These are phyloP conservation scores for Haplographium delicatum DNA, from an alignment of 495 filamentous ascomycete genomes.

Conservation along the genomic window DNA sequence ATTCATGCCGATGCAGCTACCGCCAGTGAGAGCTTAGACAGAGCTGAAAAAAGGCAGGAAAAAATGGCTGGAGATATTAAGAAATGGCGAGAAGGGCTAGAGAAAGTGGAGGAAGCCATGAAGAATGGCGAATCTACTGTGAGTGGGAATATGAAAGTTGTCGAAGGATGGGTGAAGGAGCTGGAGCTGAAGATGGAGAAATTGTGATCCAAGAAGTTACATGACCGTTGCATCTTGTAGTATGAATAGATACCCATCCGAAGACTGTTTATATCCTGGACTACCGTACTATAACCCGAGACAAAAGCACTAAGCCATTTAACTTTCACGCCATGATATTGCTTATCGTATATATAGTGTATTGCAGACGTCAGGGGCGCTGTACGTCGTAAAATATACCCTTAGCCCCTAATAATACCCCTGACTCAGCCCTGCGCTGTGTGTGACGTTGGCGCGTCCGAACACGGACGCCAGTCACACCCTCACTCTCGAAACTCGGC, in stretches of 20 bases:
- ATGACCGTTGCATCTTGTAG: slow-evolving; percentile 6
- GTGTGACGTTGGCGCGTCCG: too few species aligned
- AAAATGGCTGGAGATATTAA: slow-evolving; percentile 80
- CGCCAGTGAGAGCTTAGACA: slow-evolving; percentile 73
- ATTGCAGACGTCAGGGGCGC: too few species aligned
- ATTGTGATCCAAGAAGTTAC: slow-evolving; percentile 34
- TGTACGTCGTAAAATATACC: too few species aligned
- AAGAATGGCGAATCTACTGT: slow-evolving; percentile 62
- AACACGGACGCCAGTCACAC: too few species aligned
- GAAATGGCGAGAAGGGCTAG: slow-evolving; percentile 78
- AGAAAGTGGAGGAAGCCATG: slow-evolving; percentile 72
- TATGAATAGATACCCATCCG: slow-evolving; percentile 25
- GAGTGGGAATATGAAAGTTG: slow-evolving; percentile 68
- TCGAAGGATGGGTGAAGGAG: slow-evolving; percentile 85
- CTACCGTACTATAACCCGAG: too few species aligned
- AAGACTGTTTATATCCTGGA: slow-evolving; percentile 1
- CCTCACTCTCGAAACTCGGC: too few species aligned
- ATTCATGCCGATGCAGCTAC: slow-evolving; percentile 84
- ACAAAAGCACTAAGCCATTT: too few species aligned
- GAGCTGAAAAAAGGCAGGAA: slow-evolving; percentile 70
- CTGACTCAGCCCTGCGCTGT: too few species aligned
- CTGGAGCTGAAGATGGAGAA: slow-evolving; percentile 66
- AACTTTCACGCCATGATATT: too few species aligned
- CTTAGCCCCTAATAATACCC: too few species aligned
- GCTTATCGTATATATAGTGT: too few species aligned